Evolutionary conservation across 441 rosid genomes (phyloP).

Genomic region (Bruguiera hainesii): DNA sequence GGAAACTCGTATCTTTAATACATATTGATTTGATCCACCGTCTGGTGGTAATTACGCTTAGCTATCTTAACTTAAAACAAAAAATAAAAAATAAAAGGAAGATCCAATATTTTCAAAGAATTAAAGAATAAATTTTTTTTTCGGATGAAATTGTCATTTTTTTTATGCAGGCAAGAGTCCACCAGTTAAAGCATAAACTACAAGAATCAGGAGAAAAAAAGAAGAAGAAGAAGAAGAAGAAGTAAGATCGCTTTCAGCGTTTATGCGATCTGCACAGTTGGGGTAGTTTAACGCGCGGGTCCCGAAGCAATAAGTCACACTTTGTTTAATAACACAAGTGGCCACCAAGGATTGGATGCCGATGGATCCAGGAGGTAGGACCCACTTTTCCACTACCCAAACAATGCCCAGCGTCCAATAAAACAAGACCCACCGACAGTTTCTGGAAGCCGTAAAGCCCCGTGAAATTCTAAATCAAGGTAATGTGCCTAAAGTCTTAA

Average conservation of each 20-base stretch:
- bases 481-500: neutral
- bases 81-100: too few species aligned
- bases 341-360: constrained; percentile 22
- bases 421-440: constrained; percentile 41
- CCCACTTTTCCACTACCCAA: constrained; percentile 7
- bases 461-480: neutral
- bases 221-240: neutral
- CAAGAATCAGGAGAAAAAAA: neutral
- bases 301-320: constrained; percentile 7
- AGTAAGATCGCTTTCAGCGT: constrained; percentile 2
- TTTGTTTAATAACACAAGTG: constrained; percentile 19
- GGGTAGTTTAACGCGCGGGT: neutral
- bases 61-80: too few species aligned
- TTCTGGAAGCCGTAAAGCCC: neutral
- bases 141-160: constrained; percentile 9
- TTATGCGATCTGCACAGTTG: neutral
- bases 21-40: too few species aligned
- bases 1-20: too few species aligned
- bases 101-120: too few species aligned
- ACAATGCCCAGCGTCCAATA: neutral
- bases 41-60: too few species aligned
- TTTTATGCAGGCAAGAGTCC: constrained; percentile 2
- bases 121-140: constrained; percentile 25
- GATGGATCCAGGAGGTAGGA: constrained; percentile 25
- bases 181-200: neutral